Percentiles rank a stretch among this genome's conserved stretches.
Evolutionary conservation across 2,329 filamentous ascomycete species (phyloP).

Genomic region (Fusarium sp.): DNA sequence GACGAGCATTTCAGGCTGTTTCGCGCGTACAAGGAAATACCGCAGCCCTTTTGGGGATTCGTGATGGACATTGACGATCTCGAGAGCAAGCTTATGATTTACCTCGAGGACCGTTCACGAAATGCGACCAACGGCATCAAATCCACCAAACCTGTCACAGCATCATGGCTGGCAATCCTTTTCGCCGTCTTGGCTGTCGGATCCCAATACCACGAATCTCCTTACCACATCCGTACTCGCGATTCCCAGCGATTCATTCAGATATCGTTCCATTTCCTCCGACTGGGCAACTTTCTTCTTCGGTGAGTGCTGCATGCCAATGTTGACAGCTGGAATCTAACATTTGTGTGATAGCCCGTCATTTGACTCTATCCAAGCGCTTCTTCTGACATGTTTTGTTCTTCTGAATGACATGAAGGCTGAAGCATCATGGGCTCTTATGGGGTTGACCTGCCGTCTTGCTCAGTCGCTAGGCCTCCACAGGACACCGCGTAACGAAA

Average conservation of each 20-base stretch:
- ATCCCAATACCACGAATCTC: slow-evolving; percentile 74
- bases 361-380: slow-evolving; percentile 73
- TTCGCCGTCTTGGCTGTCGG: slow-evolving; percentile 75
- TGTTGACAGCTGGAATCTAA: not conserved
- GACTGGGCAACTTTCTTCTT: slow-evolving; percentile 73
- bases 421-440: slow-evolving; percentile 74
- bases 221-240: slow-evolving; percentile 70
- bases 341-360: slow-evolving; percentile 63
- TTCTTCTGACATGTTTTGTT: slow-evolving; percentile 73
- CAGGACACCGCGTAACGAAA: slow-evolving; percentile 60
- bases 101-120: slow-evolving; percentile 72
- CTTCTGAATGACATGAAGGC: slow-evolving; percentile 78
- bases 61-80: slow-evolving; percentile 75
- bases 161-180: slow-evolving; percentile 74
- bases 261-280: slow-evolving; percentile 74
- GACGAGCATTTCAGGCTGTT: slow-evolving; percentile 63
- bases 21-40: slow-evolving; percentile 74
- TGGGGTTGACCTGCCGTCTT: slow-evolving; percentile 73
- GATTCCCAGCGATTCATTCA: slow-evolving; percentile 73
- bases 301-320: slow-evolving; percentile 54
- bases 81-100: slow-evolving; percentile 73
- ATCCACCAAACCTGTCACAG: slow-evolving; percentile 66
- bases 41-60: slow-evolving; percentile 76
- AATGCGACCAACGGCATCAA: slow-evolving; percentile 62
- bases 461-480: slow-evolving; percentile 74